These are phyloP conservation scores for Suillus clintonianus DNA, from an alignment of 768 basidiomycete genomes.

Conservation along the genomic window DNA sequence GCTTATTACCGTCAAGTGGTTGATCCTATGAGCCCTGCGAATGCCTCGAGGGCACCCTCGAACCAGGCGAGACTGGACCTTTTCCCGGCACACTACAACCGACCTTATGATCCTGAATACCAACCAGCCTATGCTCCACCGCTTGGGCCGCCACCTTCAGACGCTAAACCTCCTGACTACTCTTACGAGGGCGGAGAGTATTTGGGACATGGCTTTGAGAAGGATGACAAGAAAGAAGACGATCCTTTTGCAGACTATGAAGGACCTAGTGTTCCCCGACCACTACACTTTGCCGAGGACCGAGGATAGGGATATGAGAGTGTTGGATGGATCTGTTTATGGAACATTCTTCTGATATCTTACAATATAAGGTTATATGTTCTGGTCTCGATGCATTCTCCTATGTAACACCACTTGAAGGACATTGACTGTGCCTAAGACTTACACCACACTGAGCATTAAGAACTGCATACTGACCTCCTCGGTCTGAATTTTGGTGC, in stretches of 20 bases:
- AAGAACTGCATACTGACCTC: conserved; percentile 8
- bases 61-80: conserved; percentile 38
- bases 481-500: conserved; percentile 12
- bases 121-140: conserved; percentile 49
- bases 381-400: not conserved
- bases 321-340: conserved; percentile 6
- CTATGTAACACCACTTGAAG: not conserved
- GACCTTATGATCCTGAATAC: conserved; percentile 48
- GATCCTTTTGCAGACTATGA: conserved; percentile 63
- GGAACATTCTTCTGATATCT: not conserved
- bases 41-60: conserved; percentile 46
- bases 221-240: conserved; percentile 38
- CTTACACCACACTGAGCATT: not conserved
- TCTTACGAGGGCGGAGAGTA: conserved; percentile 37
- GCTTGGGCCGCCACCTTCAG: conserved; percentile 48
- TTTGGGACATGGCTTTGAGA: conserved; percentile 23
- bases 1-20: conserved; percentile 74
- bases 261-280: conserved; percentile 33
- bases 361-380: not conserved
- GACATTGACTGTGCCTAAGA: not conserved
- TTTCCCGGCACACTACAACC: conserved; percentile 57
- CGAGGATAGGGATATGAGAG: conserved; percentile 45
- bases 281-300: conserved; percentile 41
- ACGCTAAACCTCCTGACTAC: conserved; percentile 55
- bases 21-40: conserved; percentile 62